Evolutionary conservation across 106 monocot species (phyloP).

Genomic region (Allium cepa): DNA sequence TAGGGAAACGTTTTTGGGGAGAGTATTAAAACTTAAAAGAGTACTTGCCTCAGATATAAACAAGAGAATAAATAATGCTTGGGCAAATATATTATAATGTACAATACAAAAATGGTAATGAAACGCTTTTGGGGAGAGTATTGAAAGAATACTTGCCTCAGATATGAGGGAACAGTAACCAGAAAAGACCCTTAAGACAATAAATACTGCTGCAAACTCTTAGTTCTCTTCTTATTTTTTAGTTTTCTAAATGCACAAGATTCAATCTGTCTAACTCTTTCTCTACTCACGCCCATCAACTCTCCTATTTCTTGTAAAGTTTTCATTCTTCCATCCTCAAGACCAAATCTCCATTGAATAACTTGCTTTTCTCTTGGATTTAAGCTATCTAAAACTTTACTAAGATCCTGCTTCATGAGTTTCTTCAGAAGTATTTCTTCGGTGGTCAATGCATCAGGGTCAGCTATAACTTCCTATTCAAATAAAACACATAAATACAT

Average conservation of each 20-base stretch:
- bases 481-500: too few species aligned
- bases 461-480: constrained; percentile 64
- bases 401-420: constrained; percentile 72
- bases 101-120: constrained; percentile 1
- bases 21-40: background rate
- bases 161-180: background rate
- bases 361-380: constrained; percentile 77
- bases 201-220: constrained; percentile 54
- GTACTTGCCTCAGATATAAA: background rate
- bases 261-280: constrained; percentile 90
- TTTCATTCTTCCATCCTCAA: constrained; percentile 78
- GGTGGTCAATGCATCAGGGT: constrained; percentile 59
- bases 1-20: too few species aligned
- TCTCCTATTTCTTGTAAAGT: constrained; percentile 90
- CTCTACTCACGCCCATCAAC: constrained; percentile 74
- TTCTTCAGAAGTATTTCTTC: constrained; percentile 64
- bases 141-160: constrained; percentile 1
- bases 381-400: constrained; percentile 60
- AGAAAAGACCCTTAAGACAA: background rate
- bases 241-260: constrained; percentile 82
- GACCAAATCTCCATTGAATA: constrained; percentile 71
- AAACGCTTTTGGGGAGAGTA: too few species aligned
- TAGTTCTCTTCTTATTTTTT: constrained; percentile 71
- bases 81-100: background rate
- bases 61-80: background rate